phyloP scores from a whole-genome alignment of 2,329 filamentous ascomycete genomes.

The Monilinia fructicola region DNA sequence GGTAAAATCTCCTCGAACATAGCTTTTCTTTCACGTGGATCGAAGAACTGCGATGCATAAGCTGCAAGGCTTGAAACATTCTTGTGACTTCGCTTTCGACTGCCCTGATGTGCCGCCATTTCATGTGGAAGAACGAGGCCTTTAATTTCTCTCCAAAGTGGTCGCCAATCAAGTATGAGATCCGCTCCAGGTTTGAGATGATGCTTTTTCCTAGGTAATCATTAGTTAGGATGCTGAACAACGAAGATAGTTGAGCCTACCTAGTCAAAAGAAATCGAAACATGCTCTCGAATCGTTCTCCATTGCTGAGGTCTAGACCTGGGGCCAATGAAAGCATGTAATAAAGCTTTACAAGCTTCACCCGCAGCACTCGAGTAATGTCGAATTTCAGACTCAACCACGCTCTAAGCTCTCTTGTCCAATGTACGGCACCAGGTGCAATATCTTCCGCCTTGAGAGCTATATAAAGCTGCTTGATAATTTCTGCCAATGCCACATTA shows the following conservation, averaged over 20 bases:
- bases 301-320: slow-evolving; percentile 75
- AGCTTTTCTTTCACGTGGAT: slow-evolving; percentile 77
- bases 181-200: slow-evolving; percentile 90
- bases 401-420: slow-evolving; percentile 92
- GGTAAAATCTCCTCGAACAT: slow-evolving; percentile 79
- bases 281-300: slow-evolving; percentile 95
- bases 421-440: slow-evolving; percentile 87
- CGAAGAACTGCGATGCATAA: slow-evolving; percentile 89
- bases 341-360: slow-evolving; percentile 84
- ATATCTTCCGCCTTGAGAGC: slow-evolving; percentile 91
- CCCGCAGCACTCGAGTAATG: slow-evolving; percentile 78
- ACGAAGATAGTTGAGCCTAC: slow-evolving; percentile 52
- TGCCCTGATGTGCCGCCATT: slow-evolving; percentile 63
- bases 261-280: slow-evolving; percentile 88
- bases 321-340: slow-evolving; percentile 91
- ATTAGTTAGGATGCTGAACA: slow-evolving; percentile 12
- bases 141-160: slow-evolving; percentile 90
- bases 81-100: slow-evolving; percentile 57
- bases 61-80: slow-evolving; percentile 83
- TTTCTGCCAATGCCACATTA: slow-evolving; percentile 77
- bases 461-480: slow-evolving; percentile 91
- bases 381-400: slow-evolving; percentile 98
- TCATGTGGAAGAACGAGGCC: slow-evolving; percentile 84
- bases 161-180: slow-evolving; percentile 88
- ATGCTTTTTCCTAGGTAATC: slow-evolving; percentile 74